Base-by-base conservation (phyloP, 2,329 filamentous ascomycete genomes). In the Elsinoe perseae region DNA sequence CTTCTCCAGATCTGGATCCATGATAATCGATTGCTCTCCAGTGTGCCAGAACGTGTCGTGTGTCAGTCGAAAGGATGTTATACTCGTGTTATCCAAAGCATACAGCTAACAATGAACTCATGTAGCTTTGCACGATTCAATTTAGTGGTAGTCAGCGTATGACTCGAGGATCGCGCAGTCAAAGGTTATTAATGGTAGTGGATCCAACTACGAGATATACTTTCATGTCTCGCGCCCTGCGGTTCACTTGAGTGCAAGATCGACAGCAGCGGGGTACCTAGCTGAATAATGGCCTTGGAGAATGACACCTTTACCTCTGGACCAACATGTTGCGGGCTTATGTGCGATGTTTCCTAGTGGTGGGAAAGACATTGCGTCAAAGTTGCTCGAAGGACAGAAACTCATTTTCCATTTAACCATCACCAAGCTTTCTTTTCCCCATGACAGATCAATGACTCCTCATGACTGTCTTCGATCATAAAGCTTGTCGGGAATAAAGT, bases 231-330 rank as follows among this genome's bases (percentile, higher is more conserved):
- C 23, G 30, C 48, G 48, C 48, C 48, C 48, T 52, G 12, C 18
- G 48, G n/a, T 38, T 36, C n/a, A 16, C 28, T 20, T 52, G n/a
- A 14, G n/a, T n/a, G 8, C 16, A 36, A 25, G 48, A 52, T 52
- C 48, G 48, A 20, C 48, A 38, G 9, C 23, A 25, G 48, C 48
- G 48, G 48, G 48, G 48, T 52, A 52, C 16, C 25, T 38, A 16
- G 48, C 48, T 52, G 48, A 50, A 52, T 52, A 52, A 52, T 52
- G 40, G 40, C 16, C 20, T 5, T 48, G 4, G 30, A 25, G 12
- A 28, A 50, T 50, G 25, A 50, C 44, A 50, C 14, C 12, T 14
- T 36, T 14, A 14, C 32, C 40, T n/a, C 40, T 21, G 40, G n/a
- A 20, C 3, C 40, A 20, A 18, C 40, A 43, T 20, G 3, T 9